Evolutionary conservation across 2,329 filamentous ascomycete genomes (phyloP), one percentile per base, ranked within the genome.

Genomic region (Aspergillus sp.): DNA sequence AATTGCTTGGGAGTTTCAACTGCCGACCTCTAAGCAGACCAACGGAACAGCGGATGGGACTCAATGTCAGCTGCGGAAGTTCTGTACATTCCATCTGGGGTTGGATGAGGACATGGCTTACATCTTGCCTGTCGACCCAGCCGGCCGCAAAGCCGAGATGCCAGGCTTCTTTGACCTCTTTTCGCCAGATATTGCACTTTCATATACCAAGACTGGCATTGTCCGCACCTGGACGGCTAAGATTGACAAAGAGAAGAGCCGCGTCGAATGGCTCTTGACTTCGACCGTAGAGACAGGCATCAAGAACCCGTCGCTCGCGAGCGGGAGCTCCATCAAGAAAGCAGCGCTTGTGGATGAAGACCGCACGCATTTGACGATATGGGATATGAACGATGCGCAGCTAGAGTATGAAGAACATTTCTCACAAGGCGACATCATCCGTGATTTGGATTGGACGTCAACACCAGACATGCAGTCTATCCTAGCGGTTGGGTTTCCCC

Each of bases 361-460:
- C 13, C 86, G 88, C 63, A 92, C 89, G 0, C 86, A 88, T 42
- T 78, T 97, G 53, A 96, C 91, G 0, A 96, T 97, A 53, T 97
- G 93, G 94, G 93, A 96, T 70, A 90, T 91, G 10, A 86, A 89
- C 63, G 90, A 89, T 58, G 88, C 88, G 2, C 88, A 92, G 63
- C 82, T 96, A 5, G 93, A 97, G 73, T 92, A 91, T 70, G 85
- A 90, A 62, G 86, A 94, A 68, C 83, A 86, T 30, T 95, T 92
- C 64, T 84, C 89, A 64, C 82, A 83, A 11, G 84, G 89, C 61
- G 90, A 95, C 68, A 84, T 83, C 5, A 92, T 97, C 42, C 87
- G 89, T 64, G 93, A 96, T 74, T 84, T 97, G 11, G 92, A 96
- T 74, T 97, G 94, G 94, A 94, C 92, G 0, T 94, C 91, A 3